Conservation (phyloP, 169 alveolate species). For the Ichthyophthirius multifiliis region DNA sequence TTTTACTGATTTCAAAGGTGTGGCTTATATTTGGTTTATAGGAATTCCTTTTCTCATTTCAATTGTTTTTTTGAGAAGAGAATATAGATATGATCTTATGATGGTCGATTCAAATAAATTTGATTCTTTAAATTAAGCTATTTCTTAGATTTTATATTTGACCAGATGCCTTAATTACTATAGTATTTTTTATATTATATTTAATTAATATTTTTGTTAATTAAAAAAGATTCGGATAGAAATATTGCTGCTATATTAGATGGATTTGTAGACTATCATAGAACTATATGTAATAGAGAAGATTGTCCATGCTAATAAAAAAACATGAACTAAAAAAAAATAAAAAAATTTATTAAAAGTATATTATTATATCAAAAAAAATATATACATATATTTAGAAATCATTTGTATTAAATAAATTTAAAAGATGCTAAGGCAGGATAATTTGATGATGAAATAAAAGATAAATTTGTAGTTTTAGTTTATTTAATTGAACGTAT, state of each 20-base stretch:
- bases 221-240: slow-evolving; percentile 9
- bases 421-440: slow-evolving; percentile 1
- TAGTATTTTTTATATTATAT: background rate
- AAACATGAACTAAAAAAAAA: slow-evolving; percentile 39
- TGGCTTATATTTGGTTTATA: slow-evolving; percentile 33
- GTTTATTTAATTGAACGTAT: slow-evolving; percentile 34
- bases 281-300: slow-evolving; percentile 40
- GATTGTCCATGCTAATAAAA: slow-evolving; percentile 38
- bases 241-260: slow-evolving; percentile 39
- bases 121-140: slow-evolving; percentile 36
- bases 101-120: slow-evolving; percentile 46
- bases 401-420: too few relatives aligned
- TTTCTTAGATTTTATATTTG: slow-evolving; percentile 11
- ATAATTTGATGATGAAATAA: slow-evolving; percentile 20
- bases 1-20: slow-evolving; percentile 31
- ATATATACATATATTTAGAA: background rate
- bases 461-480: slow-evolving; percentile 33
- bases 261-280: slow-evolving; percentile 38
- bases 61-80: slow-evolving; percentile 41
- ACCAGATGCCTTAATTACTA: slow-evolving; percentile 32
- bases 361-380: background rate
- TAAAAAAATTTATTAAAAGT: slow-evolving; percentile 28
- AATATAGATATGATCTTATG: slow-evolving; percentile 37
- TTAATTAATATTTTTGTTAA: background rate
- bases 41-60: slow-evolving; percentile 29